Evolutionary conservation across 768 basidiomycete genomes (phyloP).

Genomic region (Phaeotremella skinneri): DNA sequence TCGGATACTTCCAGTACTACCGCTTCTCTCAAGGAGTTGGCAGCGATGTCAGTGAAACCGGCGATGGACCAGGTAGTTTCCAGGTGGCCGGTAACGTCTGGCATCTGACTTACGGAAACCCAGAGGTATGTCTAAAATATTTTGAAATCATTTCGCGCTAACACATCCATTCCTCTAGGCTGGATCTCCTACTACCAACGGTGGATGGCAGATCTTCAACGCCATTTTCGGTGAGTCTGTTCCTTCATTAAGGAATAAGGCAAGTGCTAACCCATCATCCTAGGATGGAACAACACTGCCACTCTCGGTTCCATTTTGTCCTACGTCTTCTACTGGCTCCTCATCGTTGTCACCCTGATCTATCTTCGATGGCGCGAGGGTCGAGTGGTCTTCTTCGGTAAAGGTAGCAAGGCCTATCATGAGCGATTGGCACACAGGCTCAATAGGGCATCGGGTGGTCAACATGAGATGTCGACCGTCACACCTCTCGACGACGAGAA

Average conservation of each 20-base stretch:
- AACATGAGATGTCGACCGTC: conserved; percentile 2
- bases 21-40: conserved; percentile 59
- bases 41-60: conserved; percentile 58
- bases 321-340: conserved; percentile 91
- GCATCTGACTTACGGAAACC: conserved; percentile 51
- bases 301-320: conserved; percentile 76
- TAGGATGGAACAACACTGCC: conserved; percentile 84
- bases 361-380: conserved; percentile 56
- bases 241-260: background rate
- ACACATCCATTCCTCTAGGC: conserved; percentile 15
- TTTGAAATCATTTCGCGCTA: background rate
- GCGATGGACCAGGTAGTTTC: conserved; percentile 77
- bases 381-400: conserved; percentile 46
- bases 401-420: conserved; percentile 29
- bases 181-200: conserved; percentile 31
- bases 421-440: conserved; percentile 9
- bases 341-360: conserved; percentile 67
- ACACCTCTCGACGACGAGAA: background rate
- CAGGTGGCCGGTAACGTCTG: conserved; percentile 78
- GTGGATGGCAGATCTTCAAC: conserved; percentile 62
- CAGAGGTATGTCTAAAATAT: conserved; percentile 21
- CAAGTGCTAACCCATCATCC: background rate
- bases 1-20: conserved; percentile 70
- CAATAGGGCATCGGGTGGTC: background rate
- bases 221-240: conserved; percentile 58